phyloP scores from a whole-genome alignment of 306 rosid species.

The Spatholobus suberectus region DNA sequence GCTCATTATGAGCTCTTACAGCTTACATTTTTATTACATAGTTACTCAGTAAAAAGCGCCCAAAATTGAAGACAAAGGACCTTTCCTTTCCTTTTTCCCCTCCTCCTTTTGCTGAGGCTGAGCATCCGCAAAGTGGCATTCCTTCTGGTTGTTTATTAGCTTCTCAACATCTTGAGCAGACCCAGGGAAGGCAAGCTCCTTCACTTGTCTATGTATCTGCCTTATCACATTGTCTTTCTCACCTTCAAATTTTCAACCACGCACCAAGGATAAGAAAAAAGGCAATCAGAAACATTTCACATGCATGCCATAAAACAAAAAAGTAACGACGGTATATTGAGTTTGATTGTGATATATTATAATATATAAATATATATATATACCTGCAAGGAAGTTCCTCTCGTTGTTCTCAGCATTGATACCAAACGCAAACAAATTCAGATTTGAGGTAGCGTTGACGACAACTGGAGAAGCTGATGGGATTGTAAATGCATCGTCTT shows the following conservation, averaged over 20 bases:
- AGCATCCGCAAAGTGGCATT: constrained; percentile 47
- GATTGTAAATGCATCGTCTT: constrained; percentile 31
- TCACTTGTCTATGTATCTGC: constrained; percentile 39
- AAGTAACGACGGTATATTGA: background rate
- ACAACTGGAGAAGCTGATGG: constrained; percentile 54
- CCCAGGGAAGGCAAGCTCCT: constrained; percentile 41
- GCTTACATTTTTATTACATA: background rate
- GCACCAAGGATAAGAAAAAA: background rate
- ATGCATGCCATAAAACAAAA: background rate
- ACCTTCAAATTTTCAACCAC: constrained; percentile 36
- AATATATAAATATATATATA: background rate
- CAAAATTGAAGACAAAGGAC: constrained; percentile 37
- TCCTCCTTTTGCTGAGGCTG: constrained; percentile 20
- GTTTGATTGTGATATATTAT: background rate
- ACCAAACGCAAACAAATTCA: constrained; percentile 35
- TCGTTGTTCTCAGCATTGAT: constrained; percentile 52
- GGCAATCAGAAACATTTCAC: background rate
- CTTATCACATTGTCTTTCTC: constrained; percentile 48
- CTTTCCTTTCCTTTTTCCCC: background rate
- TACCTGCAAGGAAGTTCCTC: constrained; percentile 66
- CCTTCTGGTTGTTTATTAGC: constrained; percentile 34
- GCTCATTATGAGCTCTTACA: background rate
- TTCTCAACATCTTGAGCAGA: constrained; percentile 37
- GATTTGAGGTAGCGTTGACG: constrained; percentile 35
- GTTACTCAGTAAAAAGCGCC: constrained; percentile 29